Base-by-base conservation (phyloP, 1,139 yeast genomes). In the Taphrina pruni region DNA sequence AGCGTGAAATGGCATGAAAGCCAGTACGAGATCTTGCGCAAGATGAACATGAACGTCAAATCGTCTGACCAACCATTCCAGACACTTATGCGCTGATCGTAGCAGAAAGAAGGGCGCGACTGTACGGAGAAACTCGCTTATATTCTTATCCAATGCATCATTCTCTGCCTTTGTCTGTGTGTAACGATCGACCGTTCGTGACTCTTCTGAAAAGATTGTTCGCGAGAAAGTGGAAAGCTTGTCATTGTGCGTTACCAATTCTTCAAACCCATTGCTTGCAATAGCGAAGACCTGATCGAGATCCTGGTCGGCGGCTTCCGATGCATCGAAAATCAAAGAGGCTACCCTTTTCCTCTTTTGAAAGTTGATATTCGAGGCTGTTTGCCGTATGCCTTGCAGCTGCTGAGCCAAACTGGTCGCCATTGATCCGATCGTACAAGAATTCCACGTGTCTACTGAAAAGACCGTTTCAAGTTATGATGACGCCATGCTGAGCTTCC, bases 41-140 rank as follows among this genome's bases (percentile, higher is more conserved):
- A 90, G 91, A 75, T 89, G 88, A 61, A 90, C 83, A 76, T 94
- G 94, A 73, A 90, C 86, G 55, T 75, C 74, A 48, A 93, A 95
- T 75, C 98, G 85, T 80, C 99, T 88, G 36, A 94, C 88, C 51
- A 94, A 85, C 99, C 99, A 94, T 80, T 94, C 99, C 12, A 91
- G 82, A 11, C 97, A 95, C 75, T 88, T 88, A 65, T 91, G 77
- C 1, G 97, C 85, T 17, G 96, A 90, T 41, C 87, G 84, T 67
- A 92, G 81, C 72, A 86, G 85, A 83, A 94, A 87, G 75, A 86
- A 84, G 2, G 91, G 90, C 1, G 96, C 88, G n/a, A 87, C 81
- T 73, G 93, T 81, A 66, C 88, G 83, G 72, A 94, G 80, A 76
- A 90, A 94, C 20, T 88, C 88, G 71, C 86, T 85, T 67, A 94